Conservation (phyloP, 257 asterid genomes). For the Salvia hispanica region DNA sequence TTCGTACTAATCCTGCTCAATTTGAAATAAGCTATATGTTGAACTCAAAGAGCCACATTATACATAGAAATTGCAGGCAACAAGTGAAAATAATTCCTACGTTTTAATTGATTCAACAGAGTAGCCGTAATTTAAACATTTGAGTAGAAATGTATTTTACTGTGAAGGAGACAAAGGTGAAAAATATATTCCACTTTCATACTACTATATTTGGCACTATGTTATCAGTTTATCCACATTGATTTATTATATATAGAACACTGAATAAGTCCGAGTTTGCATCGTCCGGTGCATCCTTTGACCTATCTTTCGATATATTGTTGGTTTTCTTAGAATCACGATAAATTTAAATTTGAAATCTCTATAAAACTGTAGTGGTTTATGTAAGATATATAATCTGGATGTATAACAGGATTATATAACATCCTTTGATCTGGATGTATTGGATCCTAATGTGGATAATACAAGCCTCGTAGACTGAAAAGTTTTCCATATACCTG, state of each 20-base stretch:
- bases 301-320: neutral
- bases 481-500: too few species aligned
- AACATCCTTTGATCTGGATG: too few species aligned
- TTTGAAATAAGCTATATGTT: neutral
- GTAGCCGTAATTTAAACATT: neutral
- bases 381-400: too few species aligned
- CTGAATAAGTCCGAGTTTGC: neutral
- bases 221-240: neutral
- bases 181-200: neutral
- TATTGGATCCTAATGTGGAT: too few species aligned
- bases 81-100: neutral
- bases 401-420: too few species aligned
- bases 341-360: neutral
- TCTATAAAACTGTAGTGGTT: too few species aligned
- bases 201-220: neutral
- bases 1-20: neutral
- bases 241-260: neutral
- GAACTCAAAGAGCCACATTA: neutral
- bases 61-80: neutral
- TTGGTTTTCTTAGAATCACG: neutral
- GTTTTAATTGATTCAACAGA: neutral
- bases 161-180: neutral
- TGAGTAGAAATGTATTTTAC: neutral
- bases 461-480: neutral
- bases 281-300: too few species aligned